Conservation (phyloP, 352 stramenopile genomes). For the Phytopythium boreale region DNA sequence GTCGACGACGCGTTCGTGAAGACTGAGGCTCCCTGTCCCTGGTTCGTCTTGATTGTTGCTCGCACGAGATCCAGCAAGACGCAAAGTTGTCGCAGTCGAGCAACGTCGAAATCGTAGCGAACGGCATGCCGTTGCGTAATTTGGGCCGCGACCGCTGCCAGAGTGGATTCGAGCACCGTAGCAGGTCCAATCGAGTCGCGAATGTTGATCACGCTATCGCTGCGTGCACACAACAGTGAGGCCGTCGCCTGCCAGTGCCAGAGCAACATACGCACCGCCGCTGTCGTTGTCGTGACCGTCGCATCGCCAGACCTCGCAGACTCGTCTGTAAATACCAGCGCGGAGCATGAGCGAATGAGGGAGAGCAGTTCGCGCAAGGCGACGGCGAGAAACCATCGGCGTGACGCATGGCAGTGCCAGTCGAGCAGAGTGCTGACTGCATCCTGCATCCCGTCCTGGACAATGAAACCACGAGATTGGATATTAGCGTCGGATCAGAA, state of each 20-base stretch:
- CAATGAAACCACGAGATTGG: background rate
- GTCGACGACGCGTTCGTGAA: background rate
- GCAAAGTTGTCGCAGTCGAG: conserved; percentile 36
- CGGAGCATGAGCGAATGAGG: background rate
- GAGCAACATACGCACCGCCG: conserved; percentile 27
- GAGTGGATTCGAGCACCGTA: conserved; percentile 8
- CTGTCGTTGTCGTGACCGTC: background rate
- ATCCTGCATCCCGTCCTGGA: conserved; percentile 12
- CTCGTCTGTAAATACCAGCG: background rate
- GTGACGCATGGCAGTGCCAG: conserved; percentile 24
- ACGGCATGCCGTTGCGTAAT: background rate
- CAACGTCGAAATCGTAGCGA: conserved; percentile 21
- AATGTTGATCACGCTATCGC: conserved; percentile 19
- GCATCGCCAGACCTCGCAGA: background rate
- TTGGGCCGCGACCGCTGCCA: conserved; percentile 7
- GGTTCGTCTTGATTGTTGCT: conserved; percentile 1
- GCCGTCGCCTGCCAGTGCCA: conserved; percentile 63
- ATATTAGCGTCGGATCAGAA: background rate
- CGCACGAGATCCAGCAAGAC: conserved; percentile 27
- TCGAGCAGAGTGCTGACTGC: conserved; percentile 12
- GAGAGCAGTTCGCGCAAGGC: background rate
- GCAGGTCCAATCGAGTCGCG: conserved; percentile 16
- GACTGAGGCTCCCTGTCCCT: conserved; percentile 3
- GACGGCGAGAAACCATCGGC: conserved; percentile 19
- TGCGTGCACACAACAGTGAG: conserved; percentile 50